Evolutionary conservation across 768 basidiomycete genomes (phyloP).

Genomic region (Piloderma croceum): DNA sequence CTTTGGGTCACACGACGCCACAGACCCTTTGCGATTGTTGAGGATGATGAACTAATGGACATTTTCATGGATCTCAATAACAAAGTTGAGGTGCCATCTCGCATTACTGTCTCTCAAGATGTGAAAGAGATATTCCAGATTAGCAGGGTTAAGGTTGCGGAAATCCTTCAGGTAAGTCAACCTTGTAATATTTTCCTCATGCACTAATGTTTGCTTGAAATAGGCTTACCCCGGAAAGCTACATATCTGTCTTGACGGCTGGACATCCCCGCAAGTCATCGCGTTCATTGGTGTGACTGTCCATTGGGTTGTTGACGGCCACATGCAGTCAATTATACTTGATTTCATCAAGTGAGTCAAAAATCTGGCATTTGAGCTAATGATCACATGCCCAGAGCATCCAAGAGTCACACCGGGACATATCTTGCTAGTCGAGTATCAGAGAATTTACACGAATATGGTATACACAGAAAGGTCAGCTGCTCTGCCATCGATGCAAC

Average conservation of each 20-base stretch:
- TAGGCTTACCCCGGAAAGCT: slow-evolving; percentile 10
- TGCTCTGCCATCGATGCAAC: neutral
- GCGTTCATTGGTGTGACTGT: slow-evolving; percentile 24
- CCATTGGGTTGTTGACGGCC: slow-evolving; percentile 15
- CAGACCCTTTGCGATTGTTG: slow-evolving; percentile 7
- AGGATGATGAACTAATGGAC: slow-evolving; percentile 5
- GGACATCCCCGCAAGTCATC: slow-evolving; percentile 24
- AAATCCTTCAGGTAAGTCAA: slow-evolving; percentile 5
- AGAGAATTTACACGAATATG: slow-evolving; percentile 20
- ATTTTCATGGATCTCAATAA: slow-evolving; percentile 7
- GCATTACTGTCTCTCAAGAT: slow-evolving; percentile 9
- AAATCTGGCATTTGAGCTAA: too few relatives aligned
- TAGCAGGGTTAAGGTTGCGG: neutral
- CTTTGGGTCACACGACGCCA: slow-evolving; percentile 1
- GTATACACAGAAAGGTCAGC: slow-evolving; percentile 25
- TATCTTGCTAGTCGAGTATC: slow-evolving; percentile 22
- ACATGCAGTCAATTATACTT: slow-evolving; percentile 14
- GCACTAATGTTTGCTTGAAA: too few relatives aligned
- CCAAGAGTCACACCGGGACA: slow-evolving; percentile 22
- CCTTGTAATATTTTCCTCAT: too few relatives aligned
- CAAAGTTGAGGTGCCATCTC: slow-evolving; percentile 10
- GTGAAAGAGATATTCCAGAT: slow-evolving; percentile 9
- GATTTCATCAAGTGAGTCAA: slow-evolving; percentile 19
- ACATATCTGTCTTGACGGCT: slow-evolving; percentile 25
- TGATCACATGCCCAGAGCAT: too few relatives aligned